A percentile compares a stretch with the other conserved stretches of the same genome.
These are phyloP conservation scores for Rutstroemia sydowiana DNA, from an alignment of 2,329 filamentous ascomycete genomes.

Conservation along the genomic window DNA sequence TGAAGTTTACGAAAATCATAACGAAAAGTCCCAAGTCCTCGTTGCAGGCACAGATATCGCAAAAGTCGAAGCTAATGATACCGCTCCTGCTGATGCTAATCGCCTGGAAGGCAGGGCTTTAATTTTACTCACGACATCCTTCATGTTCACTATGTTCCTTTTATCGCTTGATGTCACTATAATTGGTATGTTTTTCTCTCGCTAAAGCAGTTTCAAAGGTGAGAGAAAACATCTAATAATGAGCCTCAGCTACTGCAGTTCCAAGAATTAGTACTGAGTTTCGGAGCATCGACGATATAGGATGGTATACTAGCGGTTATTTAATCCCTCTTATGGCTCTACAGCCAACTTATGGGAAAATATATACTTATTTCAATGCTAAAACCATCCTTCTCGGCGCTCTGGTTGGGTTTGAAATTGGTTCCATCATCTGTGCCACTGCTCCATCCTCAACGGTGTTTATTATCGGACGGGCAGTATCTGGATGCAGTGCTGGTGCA, in stretches of 20 bases:
- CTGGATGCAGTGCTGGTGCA: constrained; percentile 19
- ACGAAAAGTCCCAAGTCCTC: too few species aligned
- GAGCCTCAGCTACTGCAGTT: constrained; percentile 26
- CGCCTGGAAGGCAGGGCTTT: constrained; percentile 29
- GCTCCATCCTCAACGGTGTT: constrained; percentile 18
- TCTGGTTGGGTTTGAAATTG: constrained; percentile 17
- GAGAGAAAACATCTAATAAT: not conserved
- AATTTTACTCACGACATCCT: not conserved
- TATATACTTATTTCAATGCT: constrained; percentile 18
- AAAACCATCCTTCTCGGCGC: not conserved
- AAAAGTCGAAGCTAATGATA: too few species aligned
- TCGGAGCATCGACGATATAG: constrained; percentile 30
- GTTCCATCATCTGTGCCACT: constrained; percentile 17
- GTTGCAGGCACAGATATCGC: too few species aligned
- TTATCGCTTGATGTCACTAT: not conserved
- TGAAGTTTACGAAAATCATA: too few species aligned
- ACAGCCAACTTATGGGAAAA: constrained; percentile 18
- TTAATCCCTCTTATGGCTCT: constrained; percentile 28
- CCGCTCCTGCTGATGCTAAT: too few species aligned
- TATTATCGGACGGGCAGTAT: constrained; percentile 14
- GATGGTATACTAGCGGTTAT: constrained; percentile 32
- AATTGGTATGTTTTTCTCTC: not conserved
- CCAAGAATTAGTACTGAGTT: constrained; percentile 33
- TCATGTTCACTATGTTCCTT: not conserved
- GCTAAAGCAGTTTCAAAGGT: not conserved